A percentile compares a stretch with the other conserved stretches of the same genome.
These are phyloP conservation scores for Dactylellina parvicollis DNA, from an alignment of 2,329 filamentous ascomycete species.

Conservation along the genomic window DNA sequence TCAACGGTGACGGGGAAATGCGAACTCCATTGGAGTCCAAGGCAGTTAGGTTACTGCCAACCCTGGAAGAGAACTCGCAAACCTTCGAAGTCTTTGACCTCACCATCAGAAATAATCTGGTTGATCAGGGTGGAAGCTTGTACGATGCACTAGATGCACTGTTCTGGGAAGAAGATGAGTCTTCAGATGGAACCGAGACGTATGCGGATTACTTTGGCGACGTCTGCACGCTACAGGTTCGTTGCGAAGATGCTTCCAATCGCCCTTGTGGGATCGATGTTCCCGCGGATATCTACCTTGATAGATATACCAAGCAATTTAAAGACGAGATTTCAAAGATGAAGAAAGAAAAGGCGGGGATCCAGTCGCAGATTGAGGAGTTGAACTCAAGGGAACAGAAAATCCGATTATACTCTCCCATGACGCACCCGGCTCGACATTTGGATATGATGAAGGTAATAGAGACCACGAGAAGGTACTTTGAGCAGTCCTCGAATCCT, in stretches of 20 bases:
- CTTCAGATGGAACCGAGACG: slow-evolving; percentile 40
- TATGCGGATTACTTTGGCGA: slow-evolving; percentile 56
- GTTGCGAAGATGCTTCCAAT: slow-evolving; percentile 41
- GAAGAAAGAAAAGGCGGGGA: slow-evolving; percentile 54
- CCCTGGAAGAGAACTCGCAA: slow-evolving; percentile 48
- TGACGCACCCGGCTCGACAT: slow-evolving; percentile 21
- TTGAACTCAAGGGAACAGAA: slow-evolving; percentile 55
- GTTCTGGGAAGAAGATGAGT: slow-evolving; percentile 52
- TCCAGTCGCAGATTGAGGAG: slow-evolving; percentile 54
- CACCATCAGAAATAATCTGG: slow-evolving; percentile 14
- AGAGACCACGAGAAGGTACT: slow-evolving; percentile 25
- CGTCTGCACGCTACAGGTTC: slow-evolving; percentile 55
- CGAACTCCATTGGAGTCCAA: slow-evolving; percentile 48
- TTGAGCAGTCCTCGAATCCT: slow-evolving; percentile 44
- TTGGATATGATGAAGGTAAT: slow-evolving; percentile 51
- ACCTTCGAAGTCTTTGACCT: slow-evolving; percentile 54
- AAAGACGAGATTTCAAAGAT: slow-evolving; percentile 53
- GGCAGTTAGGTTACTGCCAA: slow-evolving; percentile 41
- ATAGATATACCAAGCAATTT: slow-evolving; percentile 57
- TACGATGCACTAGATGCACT: slow-evolving; percentile 57
- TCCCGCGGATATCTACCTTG: slow-evolving; percentile 55
- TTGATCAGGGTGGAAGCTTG: slow-evolving; percentile 48
- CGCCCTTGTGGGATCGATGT: slow-evolving; percentile 55
- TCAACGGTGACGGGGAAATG: slow-evolving; percentile 33
- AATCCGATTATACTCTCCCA: slow-evolving; percentile 54